Conservation (phyloP, 108 stramenopile species). For the Epithemia pelagica region DNA sequence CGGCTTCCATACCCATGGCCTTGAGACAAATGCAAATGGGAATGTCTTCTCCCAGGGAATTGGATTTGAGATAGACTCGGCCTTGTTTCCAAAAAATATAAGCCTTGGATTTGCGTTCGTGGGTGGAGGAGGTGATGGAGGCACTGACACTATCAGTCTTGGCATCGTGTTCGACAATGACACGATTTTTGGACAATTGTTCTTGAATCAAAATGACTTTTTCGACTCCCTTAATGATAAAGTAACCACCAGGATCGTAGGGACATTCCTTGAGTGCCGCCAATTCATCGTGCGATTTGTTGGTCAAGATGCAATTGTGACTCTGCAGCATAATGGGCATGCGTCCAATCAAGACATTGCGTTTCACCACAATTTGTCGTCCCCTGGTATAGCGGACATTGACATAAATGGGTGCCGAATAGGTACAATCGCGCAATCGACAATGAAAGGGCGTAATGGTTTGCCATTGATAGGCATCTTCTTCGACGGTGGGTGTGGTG, state of each 20-base stretch:
- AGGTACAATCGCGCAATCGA: slow-evolving; percentile 95
- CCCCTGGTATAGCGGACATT: slow-evolving; percentile 95
- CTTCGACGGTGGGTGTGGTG: slow-evolving; percentile 81
- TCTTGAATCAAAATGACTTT: slow-evolving; percentile 99
- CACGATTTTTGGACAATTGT: slow-evolving; percentile 98
- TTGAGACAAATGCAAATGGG: slow-evolving; percentile 92
- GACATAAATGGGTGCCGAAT: slow-evolving; percentile 96
- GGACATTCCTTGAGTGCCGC: slow-evolving; percentile 96
- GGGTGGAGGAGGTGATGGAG: slow-evolving; percentile 89
- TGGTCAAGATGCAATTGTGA: slow-evolving; percentile 82
- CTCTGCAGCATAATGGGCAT: slow-evolving; percentile 97
- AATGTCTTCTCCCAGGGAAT: slow-evolving; percentile 96
- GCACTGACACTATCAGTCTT: slow-evolving; percentile 84
- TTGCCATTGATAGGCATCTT: slow-evolving; percentile 76
- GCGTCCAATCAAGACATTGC: slow-evolving; percentile 71
- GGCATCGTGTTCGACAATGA: slow-evolving; percentile 92
- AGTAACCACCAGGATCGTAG: slow-evolving; percentile 99
- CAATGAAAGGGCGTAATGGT: slow-evolving; percentile 94
- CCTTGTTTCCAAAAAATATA: slow-evolving; percentile 83
- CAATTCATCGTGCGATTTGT: slow-evolving; percentile 76
- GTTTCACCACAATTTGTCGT: slow-evolving; percentile 87
- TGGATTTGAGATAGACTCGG: slow-evolving; percentile 93
- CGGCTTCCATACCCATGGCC: slow-evolving; percentile 95
- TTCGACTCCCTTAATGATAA: slow-evolving; percentile 95
- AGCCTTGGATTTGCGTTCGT: slow-evolving; percentile 89